Percentiles rank a stretch among this genome's conserved stretches.
Conservation (phyloP, 768 basidiomycete species). For the Mycena polygramma region DNA sequence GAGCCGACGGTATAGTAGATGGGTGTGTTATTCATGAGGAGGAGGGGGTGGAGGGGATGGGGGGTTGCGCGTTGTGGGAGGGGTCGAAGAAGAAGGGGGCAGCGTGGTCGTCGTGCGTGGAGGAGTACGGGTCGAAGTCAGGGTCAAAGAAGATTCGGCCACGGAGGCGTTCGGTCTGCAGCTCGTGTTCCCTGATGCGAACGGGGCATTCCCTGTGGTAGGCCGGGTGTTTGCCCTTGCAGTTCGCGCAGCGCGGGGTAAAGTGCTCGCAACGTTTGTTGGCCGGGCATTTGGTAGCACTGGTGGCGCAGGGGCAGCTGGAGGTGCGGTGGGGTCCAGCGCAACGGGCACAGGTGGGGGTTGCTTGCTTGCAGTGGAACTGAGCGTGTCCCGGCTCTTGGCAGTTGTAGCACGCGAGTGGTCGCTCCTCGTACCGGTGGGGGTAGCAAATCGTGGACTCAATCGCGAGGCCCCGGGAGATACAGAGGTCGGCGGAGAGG, state of each 20-base stretch:
- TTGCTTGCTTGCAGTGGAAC: background rate
- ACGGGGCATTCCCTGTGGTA: background rate
- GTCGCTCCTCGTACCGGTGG: constrained; percentile 5
- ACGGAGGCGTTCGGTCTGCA: background rate
- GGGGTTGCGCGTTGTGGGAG: too few relatives aligned
- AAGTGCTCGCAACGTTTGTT: constrained; percentile 1
- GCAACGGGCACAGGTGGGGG: constrained; percentile 1
- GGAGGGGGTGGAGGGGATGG: too few relatives aligned
- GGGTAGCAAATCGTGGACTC: constrained; percentile 5
- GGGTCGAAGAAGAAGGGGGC: background rate
- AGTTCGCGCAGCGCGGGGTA: background rate
- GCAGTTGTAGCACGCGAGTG: background rate
- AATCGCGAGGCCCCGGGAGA: background rate
- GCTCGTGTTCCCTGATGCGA: background rate
- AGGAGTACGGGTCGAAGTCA: background rate
- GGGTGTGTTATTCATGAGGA: too few relatives aligned
- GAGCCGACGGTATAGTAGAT: too few relatives aligned
- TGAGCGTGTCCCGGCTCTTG: background rate
- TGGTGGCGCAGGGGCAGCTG: constrained; percentile 1
- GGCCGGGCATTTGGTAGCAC: background rate
- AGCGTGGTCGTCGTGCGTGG: too few relatives aligned
- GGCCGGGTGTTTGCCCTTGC: constrained; percentile 1
- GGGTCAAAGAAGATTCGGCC: constrained; percentile 5
- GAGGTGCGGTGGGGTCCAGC: background rate
- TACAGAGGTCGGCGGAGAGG: background rate